Base-by-base conservation (phyloP, 1,284 basidiomycete species). In the Cryptococcus sp. region DNA sequence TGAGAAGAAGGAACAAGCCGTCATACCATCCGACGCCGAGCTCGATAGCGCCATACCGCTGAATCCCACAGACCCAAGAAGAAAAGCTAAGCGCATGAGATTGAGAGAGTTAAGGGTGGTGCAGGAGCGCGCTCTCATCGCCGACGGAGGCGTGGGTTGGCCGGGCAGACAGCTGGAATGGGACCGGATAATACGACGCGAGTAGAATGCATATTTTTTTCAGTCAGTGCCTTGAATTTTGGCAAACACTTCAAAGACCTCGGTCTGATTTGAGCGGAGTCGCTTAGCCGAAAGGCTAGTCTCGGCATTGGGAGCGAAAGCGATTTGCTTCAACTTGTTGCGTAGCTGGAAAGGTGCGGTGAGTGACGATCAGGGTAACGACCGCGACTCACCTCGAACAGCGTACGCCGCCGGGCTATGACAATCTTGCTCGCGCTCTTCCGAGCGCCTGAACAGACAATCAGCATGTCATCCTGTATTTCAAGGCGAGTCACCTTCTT, bases 91-190 rank as follows among this genome's bases (percentile, higher is more conserved):
- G 57, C 81, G 91, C 50, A 91, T 93, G 88, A 83, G 87, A 47
- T 86, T 86, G 23, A 81, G 93, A 55, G 93, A 96, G 76, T 78
- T 96, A 60, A 83, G 87, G 49, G 81, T 96, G 41, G 82, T 96
- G 1, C 88, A 90, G 68, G 87, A 87, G 19, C 86, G 90, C 68
- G 58, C 49, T 5, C 54, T 75, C 17, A 69, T 75, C 4, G 57
- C 57, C 2, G 62, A 67, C 15, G 66, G 64, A 8, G 66, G 69
- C 4, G 65, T 69, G 19, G 69, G 69, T 0, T 77, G 77, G 76
- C 70, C 67, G 0, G 67, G 70, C 0, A 69, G 59, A 39, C 46
- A 50, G 42, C 22, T 77, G 19, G 64, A 74, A 50, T 77, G 75
- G 76, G 47, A 62, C 2, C 1, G 40, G 8, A 39, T 55, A 25